Evolutionary conservation across 2,329 filamentous ascomycete genomes (phyloP), one percentile per base, ranked within the genome.

Genomic region (Zasmidium angulare): DNA sequence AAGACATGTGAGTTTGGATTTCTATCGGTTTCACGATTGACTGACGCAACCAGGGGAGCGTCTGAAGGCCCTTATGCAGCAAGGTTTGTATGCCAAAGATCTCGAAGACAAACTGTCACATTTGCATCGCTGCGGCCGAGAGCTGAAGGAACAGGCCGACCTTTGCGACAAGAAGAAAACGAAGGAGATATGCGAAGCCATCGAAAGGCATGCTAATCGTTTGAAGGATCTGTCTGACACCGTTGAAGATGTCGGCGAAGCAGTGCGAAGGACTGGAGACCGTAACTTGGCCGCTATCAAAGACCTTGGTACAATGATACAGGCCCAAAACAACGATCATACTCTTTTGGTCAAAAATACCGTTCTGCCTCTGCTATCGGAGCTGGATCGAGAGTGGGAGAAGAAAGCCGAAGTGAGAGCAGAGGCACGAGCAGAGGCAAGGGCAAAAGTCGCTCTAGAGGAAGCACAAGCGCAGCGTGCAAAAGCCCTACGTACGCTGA

Each of bases 1-100:
- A 20, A 12, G 4, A 20, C 46, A 21, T 49, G 46, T 49, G 20
- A 49, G 46, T 21, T 9, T n/a, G 3, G n/a, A n/a, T 47, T 47
- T 47, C 46, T 19, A 10, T 21, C 9, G 19, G 46, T 47, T 19
- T n/a, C 46, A 47, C 6, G n/a, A 49, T 49, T 6, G 46, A 19
- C 46, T 14, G 20, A 14, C 2, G 6, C 20, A 21, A 7, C 29
- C 36, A 46, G 52, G 52, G 52, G 43, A 24, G 12, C 31, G 52
- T 20, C 3, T 47, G 7, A 46, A 47, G 24, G 52, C 52, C 10
- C n/a, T 55, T 20, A 22, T 55, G 36, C 19, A 55, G 52, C 52
- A 55, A 20, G 52, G 43, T 20, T n/a, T 46, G 3, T 55, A 55
- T 29, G 52, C 36, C 3, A 46, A 26, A 9, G 21, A 47, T 22